Conservation (phyloP, 2,329 filamentous ascomycete species). For the Plenodomus tracheiphilus region DNA sequence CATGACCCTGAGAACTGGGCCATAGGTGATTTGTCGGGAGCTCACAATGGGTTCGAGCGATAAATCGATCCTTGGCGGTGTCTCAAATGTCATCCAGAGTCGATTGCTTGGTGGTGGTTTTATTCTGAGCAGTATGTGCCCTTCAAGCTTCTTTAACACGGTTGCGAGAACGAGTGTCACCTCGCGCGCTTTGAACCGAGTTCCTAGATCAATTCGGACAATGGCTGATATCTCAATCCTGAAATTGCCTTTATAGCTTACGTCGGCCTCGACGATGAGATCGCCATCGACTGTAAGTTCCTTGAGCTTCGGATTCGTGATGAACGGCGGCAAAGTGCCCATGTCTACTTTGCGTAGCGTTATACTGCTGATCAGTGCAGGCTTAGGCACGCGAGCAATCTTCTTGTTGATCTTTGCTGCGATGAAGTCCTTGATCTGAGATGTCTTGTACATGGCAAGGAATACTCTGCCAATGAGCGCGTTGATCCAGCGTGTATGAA, state of each 20-base stretch:
- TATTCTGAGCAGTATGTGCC: slow-evolving; percentile 81
- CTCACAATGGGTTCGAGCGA: slow-evolving; percentile 95
- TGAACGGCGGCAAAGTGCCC: slow-evolving; percentile 81
- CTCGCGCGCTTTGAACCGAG: slow-evolving; percentile 85
- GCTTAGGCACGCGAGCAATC: slow-evolving; percentile 89
- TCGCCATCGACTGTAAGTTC: slow-evolving; percentile 93
- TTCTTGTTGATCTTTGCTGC: slow-evolving; percentile 91
- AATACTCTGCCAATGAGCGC: slow-evolving; percentile 88
- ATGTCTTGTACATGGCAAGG: slow-evolving; percentile 82
- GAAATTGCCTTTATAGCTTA: slow-evolving; percentile 88
- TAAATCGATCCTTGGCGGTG: slow-evolving; percentile 92
- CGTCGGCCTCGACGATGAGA: slow-evolving; percentile 80
- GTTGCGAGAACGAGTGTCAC: slow-evolving; percentile 88
- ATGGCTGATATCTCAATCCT: slow-evolving; percentile 90
- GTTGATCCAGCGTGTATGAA: slow-evolving; percentile 93
- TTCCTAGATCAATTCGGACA: slow-evolving; percentile 85
- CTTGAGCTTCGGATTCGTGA: slow-evolving; percentile 85
- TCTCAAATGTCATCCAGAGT: slow-evolving; percentile 93
- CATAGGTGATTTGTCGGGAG: slow-evolving; percentile 92
- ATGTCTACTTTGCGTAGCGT: slow-evolving; percentile 81
- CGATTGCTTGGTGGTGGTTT: slow-evolving; percentile 96
- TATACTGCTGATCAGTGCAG: slow-evolving; percentile 84
- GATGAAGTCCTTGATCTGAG: slow-evolving; percentile 77
- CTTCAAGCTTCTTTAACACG: slow-evolving; percentile 81
- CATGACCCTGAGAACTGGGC: slow-evolving; percentile 86